Base-by-base conservation (phyloP, 176 grass and related monocot genomes). In the Calamus simplicifolius region DNA sequence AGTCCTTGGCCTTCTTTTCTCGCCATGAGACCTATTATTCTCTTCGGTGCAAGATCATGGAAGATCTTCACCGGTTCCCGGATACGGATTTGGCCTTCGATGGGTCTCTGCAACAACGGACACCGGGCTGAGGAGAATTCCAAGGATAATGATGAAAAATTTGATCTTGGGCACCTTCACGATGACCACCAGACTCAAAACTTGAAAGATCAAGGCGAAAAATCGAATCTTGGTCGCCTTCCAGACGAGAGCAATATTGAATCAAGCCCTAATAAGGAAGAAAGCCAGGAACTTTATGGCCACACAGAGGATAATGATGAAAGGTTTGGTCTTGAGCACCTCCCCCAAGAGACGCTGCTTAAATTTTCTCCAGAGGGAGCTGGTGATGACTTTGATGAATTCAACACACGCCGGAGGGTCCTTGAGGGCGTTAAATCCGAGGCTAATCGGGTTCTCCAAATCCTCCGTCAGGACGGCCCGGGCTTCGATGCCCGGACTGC, bases 401-500 rank as follows among this genome's bases (percentile, higher is more conserved):
- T 49, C 16, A 53, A 56, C 50, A 31, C 29, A 27, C 68, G 57
- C 59, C 60, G 76, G 67, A 68, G 53, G 54, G 68, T 43, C 58
- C 59, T 52, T 16, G 56, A 69, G 52, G 80, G 69, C 48, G 13
- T 72, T 57, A 82, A 57, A 25, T 25, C 61, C 30, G 19, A 88
- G 51, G 78, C 80, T 4, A 75, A 85, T 18, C 72, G 57, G 75
- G 64, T 96, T 21, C 74, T 90, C 38, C 71, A 62, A 79, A 79
- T 88, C 10, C 69, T 96, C 38, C 75, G 77, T 54, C 92, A 96
- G 76, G 92, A 96, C 19, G 92, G 92, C 5, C 92, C 77, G 8
- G 92, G 86, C 7, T 96, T 85, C 57, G 85, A 73, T 17, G 75
- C 80, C 43, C 77, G 56, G 27, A 62, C 71, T 65, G 80, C 73